Evolutionary conservation across 495 filamentous ascomycete species (phyloP).

Genomic region (Lindgomyces ingoldianus): DNA sequence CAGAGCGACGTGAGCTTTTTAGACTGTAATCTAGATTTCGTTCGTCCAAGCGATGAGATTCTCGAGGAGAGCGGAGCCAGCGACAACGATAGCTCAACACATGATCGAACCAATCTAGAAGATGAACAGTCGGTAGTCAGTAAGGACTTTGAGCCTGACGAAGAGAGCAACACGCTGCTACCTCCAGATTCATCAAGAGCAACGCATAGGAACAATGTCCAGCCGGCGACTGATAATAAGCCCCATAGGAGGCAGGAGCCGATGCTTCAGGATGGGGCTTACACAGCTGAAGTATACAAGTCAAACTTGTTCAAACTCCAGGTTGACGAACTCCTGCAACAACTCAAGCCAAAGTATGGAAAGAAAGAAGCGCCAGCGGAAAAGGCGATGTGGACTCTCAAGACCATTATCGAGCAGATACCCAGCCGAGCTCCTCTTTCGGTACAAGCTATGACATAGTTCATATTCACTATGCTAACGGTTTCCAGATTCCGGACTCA

Average conservation of each 20-base stretch:
- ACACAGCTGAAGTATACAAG: conserved; percentile 52
- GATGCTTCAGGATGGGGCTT: conserved; percentile 31
- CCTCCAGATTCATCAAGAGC: background rate
- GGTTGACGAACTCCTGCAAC: conserved; percentile 76
- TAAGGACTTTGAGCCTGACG: background rate
- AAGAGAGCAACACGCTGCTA: background rate
- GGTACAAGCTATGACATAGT: conserved; percentile 45
- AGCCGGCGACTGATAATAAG: background rate
- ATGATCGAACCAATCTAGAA: background rate
- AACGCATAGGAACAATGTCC: background rate
- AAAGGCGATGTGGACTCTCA: conserved; percentile 68
- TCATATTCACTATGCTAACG: conserved; percentile 2
- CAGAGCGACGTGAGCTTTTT: conserved; percentile 28
- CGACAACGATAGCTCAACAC: background rate
- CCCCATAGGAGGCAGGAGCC: conserved; percentile 12
- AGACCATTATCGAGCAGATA: conserved; percentile 71
- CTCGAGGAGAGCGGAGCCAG: background rate
- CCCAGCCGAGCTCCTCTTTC: conserved; percentile 56
- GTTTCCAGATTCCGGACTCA: conserved; percentile 62
- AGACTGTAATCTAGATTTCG: background rate
- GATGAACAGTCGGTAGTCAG: background rate
- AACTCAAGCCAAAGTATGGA: conserved; percentile 67
- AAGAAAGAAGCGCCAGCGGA: conserved; percentile 66
- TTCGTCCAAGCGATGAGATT: background rate
- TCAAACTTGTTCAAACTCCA: conserved; percentile 84